Evolutionary conservation across 768 basidiomycete genomes (phyloP).

Genomic region (Tulasnella sp.): DNA sequence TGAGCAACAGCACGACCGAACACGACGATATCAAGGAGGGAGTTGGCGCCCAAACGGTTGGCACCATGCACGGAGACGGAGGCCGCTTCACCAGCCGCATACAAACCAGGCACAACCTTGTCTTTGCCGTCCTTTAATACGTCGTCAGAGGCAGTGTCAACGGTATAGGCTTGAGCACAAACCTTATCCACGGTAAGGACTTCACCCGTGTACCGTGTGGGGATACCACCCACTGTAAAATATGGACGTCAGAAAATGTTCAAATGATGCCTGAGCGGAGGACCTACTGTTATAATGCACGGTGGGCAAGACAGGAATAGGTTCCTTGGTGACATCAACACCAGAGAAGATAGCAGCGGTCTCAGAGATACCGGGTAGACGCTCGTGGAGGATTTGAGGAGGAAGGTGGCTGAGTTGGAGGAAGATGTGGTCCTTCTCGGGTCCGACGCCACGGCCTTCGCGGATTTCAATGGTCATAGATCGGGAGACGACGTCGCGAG

Average conservation of each 20-base stretch:
- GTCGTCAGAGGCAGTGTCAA: too few relatives aligned
- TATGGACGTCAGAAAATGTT: constrained; percentile 18
- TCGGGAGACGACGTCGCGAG: constrained; percentile 97
- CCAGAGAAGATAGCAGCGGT: constrained; percentile 98
- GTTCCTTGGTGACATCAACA: constrained; percentile 99
- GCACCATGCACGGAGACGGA: constrained; percentile 99
- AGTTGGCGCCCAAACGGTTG: constrained; percentile 99
- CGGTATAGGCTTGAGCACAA: too few relatives aligned
- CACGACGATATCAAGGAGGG: constrained; percentile 95
- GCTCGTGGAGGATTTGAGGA: constrained; percentile 87
- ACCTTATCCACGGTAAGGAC: constrained; percentile 74
- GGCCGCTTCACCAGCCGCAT: constrained; percentile 97
- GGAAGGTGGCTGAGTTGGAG: constrained; percentile 96
- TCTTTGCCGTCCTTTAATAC: constrained; percentile 62
- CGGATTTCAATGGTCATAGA: constrained; percentile 99
- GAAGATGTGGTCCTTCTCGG: constrained; percentile 95
- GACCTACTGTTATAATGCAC: constrained; percentile 95
- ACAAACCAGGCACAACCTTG: constrained; percentile 87
- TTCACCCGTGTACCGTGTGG: constrained; percentile 96
- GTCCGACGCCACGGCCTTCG: constrained; percentile 96
- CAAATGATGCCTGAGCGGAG: not conserved
- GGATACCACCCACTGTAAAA: constrained; percentile 89
- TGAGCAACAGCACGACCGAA: constrained; percentile 99
- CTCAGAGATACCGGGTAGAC: constrained; percentile 98
- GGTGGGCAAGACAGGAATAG: constrained; percentile 95